These are phyloP conservation scores for Aspergillus intermedius DNA, from an alignment of 2,329 filamentous ascomycete species.

Conservation along the genomic window DNA sequence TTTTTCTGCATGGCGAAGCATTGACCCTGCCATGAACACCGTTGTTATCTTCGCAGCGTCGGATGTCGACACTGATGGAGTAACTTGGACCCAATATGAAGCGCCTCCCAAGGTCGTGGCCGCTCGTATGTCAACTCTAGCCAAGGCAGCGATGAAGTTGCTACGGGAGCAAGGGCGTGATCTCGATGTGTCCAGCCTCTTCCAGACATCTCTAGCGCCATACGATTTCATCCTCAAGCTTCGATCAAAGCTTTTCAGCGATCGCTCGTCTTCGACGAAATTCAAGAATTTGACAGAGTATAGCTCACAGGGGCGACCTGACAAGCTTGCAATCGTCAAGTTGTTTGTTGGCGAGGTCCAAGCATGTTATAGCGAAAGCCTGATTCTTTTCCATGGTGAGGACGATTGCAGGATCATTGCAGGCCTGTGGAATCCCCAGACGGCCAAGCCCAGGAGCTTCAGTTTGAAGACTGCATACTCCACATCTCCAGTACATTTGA, in stretches of 20 bases:
- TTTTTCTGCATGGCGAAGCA: slow-evolving; percentile 76
- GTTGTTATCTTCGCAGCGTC: slow-evolving; percentile 76
- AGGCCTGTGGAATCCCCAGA: slow-evolving; percentile 59
- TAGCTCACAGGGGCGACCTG: slow-evolving; percentile 34
- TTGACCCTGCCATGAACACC: slow-evolving; percentile 82
- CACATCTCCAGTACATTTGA: slow-evolving; percentile 19
- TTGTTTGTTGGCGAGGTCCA: slow-evolving; percentile 63
- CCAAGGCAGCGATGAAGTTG: slow-evolving; percentile 64
- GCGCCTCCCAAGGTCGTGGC: slow-evolving; percentile 75
- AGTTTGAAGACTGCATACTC: slow-evolving; percentile 34
- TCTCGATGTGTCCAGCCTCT: slow-evolving; percentile 57
- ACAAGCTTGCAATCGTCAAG: slow-evolving; percentile 56
- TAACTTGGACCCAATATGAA: slow-evolving; percentile 67
- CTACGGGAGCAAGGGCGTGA: slow-evolving; percentile 49
- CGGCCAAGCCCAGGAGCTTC: slow-evolving; percentile 24
- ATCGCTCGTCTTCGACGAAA: slow-evolving; percentile 30
- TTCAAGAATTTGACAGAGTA: slow-evolving; percentile 75
- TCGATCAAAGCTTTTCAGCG: slow-evolving; percentile 45
- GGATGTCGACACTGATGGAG: slow-evolving; percentile 68
- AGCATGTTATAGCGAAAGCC: slow-evolving; percentile 57
- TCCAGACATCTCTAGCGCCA: slow-evolving; percentile 64
- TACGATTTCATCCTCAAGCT: slow-evolving; percentile 84
- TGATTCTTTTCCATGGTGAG: slow-evolving; percentile 74
- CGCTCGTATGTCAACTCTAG: slow-evolving; percentile 72
- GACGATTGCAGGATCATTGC: slow-evolving; percentile 52